These are phyloP conservation scores for Pseudoturritis turrita DNA, from an alignment of 345 rosid genomes.

Conservation along the genomic window DNA sequence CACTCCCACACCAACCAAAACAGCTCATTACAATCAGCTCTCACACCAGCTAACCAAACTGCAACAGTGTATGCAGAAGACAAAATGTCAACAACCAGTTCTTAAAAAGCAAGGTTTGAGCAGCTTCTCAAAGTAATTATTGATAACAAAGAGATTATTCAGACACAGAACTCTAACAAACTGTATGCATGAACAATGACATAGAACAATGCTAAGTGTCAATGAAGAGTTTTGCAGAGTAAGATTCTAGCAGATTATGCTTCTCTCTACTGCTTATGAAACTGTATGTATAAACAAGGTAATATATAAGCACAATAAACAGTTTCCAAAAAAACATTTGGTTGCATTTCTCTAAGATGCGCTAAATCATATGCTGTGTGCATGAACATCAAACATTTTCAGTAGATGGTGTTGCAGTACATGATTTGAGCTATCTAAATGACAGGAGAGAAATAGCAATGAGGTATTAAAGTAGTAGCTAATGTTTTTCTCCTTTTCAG, in stretches of 20 bases:
- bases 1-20: conserved; percentile 57
- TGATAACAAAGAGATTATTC: neutral
- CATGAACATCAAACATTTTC: neutral
- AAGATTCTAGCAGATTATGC: neutral
- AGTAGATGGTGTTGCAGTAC: neutral
- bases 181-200: neutral
- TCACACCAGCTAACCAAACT: neutral
- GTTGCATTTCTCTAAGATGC: neutral
- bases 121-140: neutral
- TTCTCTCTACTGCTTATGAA: neutral
- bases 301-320: neutral
- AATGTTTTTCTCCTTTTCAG: neutral
- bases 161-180: neutral
- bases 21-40: conserved; percentile 48
- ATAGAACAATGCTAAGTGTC: neutral
- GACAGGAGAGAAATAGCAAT: neutral
- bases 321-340: neutral
- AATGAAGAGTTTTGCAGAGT: neutral
- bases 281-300: neutral
- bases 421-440: neutral
- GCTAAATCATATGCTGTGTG: neutral
- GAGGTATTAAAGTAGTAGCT: neutral
- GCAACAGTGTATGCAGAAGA: neutral
- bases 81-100: neutral
- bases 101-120: neutral